Base-by-base conservation (phyloP, 129 eudicot genomes). In the Daucus carota region DNA sequence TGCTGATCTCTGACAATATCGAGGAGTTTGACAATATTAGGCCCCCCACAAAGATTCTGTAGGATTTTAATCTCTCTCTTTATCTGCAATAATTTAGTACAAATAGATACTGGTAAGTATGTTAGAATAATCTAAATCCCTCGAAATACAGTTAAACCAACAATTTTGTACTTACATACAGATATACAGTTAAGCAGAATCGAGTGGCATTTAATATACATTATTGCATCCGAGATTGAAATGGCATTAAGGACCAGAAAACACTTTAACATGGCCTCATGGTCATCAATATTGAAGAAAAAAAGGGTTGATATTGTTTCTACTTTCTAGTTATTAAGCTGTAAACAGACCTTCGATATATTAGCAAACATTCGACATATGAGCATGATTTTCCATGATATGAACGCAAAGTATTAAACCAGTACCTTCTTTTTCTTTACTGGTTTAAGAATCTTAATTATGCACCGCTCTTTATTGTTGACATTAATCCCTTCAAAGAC, bases 21-120 rank as follows among this genome's bases (percentile, higher is more conserved):
- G 24, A 92, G 83, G 26, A 95, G 96, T 82, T 88, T 95, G 36
- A 95, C 88, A 71, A 95, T 86, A 70, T 95, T 95, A 50, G 97
- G 94, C n/a, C 99, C 99, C 40, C 99, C 99, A 78, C 95, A 87
- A 54, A 95, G 89, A 83, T 95, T 95, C 84, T 95, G 99, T 73
- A 95, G 88, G 72, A 95, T 95, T 77, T 95, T 92, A 75, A 95
- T 92, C 90, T 95, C 99, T 79, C 99, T 95, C 84, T 92, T 95
- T 50, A 95, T 95, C 99, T 95, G 84, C 82, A 83, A 16, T 72
- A 24, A 82, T 68, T 47, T 70, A 36, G 74, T 31, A 84, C 47
- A 71, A 62, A 13, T 33, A 29, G 46, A 47, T 78, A 75, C 74
- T 43, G 38, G 15, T 24, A 2, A 72, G 50, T 41, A 41, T 40